phyloP scores from a whole-genome alignment of 495 filamentous ascomycete genomes.

The Alectoria sarmentosa region DNA sequence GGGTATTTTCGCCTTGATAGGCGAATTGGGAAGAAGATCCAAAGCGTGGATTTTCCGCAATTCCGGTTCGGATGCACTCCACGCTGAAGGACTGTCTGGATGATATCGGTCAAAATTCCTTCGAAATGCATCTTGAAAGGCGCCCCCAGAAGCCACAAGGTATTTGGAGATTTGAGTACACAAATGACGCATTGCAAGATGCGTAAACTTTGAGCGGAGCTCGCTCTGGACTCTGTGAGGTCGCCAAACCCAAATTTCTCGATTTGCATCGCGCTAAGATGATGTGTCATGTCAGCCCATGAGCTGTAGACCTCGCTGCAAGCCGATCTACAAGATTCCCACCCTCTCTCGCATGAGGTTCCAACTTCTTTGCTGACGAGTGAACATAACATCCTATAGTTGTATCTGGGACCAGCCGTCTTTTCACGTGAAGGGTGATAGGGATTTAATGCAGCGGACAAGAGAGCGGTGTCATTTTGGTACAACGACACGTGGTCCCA shows the following conservation, averaged over 20 bases:
- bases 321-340: background rate
- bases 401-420: background rate
- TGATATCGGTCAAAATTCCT: background rate
- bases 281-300: background rate
- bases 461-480: background rate
- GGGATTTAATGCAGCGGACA: background rate
- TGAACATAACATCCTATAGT: background rate
- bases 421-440: background rate
- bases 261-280: background rate
- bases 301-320: background rate
- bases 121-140: background rate
- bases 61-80: background rate
- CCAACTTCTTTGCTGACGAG: background rate
- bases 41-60: background rate
- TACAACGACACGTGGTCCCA: background rate
- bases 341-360: background rate
- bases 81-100: background rate
- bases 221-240: background rate
- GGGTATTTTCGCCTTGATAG: background rate
- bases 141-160: too few relatives aligned
- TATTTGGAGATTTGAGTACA: background rate
- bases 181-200: background rate
- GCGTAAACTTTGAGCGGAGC: background rate
- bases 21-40: background rate
- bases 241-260: background rate